These are phyloP conservation scores for Tylopilus sp. DNA, from an alignment of 768 basidiomycete genomes.

Conservation along the genomic window DNA sequence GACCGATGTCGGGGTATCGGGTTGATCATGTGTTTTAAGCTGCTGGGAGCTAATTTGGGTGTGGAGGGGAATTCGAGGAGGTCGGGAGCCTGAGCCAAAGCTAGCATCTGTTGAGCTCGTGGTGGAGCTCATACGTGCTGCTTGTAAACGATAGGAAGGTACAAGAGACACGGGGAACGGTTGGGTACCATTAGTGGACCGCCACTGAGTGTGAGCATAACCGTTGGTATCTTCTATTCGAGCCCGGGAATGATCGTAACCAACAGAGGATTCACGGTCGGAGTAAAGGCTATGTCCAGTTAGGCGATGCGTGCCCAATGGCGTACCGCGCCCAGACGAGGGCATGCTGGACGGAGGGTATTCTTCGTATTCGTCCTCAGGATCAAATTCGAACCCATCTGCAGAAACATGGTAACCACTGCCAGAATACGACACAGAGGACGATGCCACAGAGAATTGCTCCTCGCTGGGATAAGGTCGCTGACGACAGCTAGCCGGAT, in stretches of 20 bases:
- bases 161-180: slow-evolving; percentile 24
- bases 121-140: slow-evolving; percentile 47
- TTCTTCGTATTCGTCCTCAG: slow-evolving; percentile 77
- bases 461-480: slow-evolving; percentile 40
- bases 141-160: slow-evolving; percentile 39
- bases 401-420: slow-evolving; percentile 39
- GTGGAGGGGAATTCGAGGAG: slow-evolving; percentile 45
- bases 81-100: slow-evolving; percentile 37
- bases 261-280: slow-evolving; percentile 48
- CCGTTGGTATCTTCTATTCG: slow-evolving; percentile 69
- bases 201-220: slow-evolving; percentile 62
- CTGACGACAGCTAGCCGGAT: slow-evolving; percentile 34
- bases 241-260: slow-evolving; percentile 56
- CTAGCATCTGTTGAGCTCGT: slow-evolving; percentile 40
- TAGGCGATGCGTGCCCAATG: slow-evolving; percentile 55
- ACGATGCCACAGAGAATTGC: slow-evolving; percentile 29
- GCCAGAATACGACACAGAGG: slow-evolving; percentile 30
- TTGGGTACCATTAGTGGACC: slow-evolving; percentile 44
- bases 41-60: slow-evolving; percentile 71
- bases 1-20: slow-evolving; percentile 35
- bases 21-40: slow-evolving; percentile 52
- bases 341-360: slow-evolving; percentile 50
- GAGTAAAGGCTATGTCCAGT: slow-evolving; percentile 57
- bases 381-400: slow-evolving; percentile 71
- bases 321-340: slow-evolving; percentile 72